Evolutionary conservation across 2,329 filamentous ascomycete genomes (phyloP).

Genomic region (Cadophora luteo-olivacea): DNA sequence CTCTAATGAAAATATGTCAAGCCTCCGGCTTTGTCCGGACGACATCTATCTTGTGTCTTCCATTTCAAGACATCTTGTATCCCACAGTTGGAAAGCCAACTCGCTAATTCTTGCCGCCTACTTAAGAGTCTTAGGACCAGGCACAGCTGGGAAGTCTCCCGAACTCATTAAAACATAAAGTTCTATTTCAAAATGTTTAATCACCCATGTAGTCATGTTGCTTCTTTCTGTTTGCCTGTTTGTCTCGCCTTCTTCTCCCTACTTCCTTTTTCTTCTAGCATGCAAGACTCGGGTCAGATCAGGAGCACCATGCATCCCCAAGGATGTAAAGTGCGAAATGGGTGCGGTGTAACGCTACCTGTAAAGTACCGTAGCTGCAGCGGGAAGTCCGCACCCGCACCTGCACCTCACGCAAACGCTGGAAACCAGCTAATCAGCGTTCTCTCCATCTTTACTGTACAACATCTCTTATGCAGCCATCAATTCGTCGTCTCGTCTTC

Average conservation of each 20-base stretch:
- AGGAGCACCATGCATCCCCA: constrained; percentile 1
- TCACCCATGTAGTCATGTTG: background rate
- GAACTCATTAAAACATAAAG: background rate
- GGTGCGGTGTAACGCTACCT: too few species aligned
- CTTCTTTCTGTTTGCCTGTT: background rate
- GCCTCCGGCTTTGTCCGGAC: too few species aligned
- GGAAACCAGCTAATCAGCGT: background rate
- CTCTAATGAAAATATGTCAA: background rate
- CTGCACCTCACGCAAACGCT: background rate
- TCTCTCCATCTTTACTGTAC: background rate
- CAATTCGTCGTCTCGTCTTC: background rate
- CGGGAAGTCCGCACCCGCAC: constrained; percentile 12
- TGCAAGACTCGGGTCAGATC: background rate
- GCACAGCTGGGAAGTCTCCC: background rate
- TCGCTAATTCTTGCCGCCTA: background rate
- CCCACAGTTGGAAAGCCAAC: background rate
- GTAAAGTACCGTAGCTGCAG: too few species aligned
- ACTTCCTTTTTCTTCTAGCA: background rate
- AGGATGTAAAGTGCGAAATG: constrained; percentile 1
- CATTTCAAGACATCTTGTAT: background rate
- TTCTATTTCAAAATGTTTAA: background rate
- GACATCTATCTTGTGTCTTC: background rate
- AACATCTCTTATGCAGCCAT: background rate
- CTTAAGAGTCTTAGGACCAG: background rate
- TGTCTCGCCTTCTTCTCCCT: too few species aligned